phyloP scores from a whole-genome alignment of 768 basidiomycete genomes.

The Boletus sp. region DNA sequence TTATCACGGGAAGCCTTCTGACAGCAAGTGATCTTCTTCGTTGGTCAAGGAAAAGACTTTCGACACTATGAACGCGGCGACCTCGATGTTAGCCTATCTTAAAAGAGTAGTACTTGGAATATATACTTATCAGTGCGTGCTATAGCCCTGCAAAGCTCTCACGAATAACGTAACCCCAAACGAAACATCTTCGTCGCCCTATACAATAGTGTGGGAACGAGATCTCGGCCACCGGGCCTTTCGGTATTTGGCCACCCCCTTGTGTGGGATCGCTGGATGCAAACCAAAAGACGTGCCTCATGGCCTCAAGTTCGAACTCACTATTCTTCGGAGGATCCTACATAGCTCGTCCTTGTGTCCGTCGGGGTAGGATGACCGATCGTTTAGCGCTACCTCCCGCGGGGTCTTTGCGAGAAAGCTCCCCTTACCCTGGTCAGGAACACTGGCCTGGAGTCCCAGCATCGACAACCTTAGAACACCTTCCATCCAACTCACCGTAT shows the following conservation, averaged over 20 bases:
- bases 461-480: too few relatives aligned
- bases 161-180: neutral
- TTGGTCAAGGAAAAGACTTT: neutral
- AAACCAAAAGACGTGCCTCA: neutral
- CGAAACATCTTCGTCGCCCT: neutral
- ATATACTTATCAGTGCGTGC: neutral
- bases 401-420: too few relatives aligned
- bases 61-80: neutral
- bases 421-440: too few relatives aligned
- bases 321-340: too few relatives aligned
- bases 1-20: neutral
- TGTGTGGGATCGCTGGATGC: neutral
- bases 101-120: neutral
- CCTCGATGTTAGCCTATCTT: neutral
- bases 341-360: too few relatives aligned
- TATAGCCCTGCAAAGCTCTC: neutral
- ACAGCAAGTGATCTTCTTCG: neutral
- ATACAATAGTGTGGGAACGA: neutral
- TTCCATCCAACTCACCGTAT: neutral
- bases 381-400: too few relatives aligned
- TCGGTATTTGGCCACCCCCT: too few relatives aligned
- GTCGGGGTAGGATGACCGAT: too few relatives aligned
- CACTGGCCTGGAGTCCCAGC: too few relatives aligned
- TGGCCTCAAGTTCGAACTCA: neutral
- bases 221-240: neutral